A percentile compares a stretch with the other conserved stretches of the same genome.
These are phyloP conservation scores for Tricholoma flavovirens DNA, from an alignment of 768 basidiomycete genomes.

Conservation along the genomic window DNA sequence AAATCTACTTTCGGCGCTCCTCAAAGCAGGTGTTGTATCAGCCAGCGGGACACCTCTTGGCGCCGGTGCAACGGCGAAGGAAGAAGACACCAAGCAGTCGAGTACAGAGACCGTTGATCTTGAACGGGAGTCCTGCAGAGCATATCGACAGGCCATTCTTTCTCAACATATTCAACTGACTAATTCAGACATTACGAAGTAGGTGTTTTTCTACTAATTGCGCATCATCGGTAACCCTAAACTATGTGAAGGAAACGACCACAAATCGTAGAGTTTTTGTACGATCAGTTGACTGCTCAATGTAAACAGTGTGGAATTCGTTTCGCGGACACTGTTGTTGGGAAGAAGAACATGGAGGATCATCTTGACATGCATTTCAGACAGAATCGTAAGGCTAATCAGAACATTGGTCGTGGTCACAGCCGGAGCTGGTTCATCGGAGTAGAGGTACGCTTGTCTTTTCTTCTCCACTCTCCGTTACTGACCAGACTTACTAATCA, in stretches of 20 bases:
- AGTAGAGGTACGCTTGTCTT: slow-evolving; percentile 56
- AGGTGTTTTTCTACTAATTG: slow-evolving; percentile 17
- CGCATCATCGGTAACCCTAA: slow-evolving; percentile 2
- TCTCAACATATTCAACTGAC: slow-evolving; percentile 56
- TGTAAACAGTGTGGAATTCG: slow-evolving; percentile 94
- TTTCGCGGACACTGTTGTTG: slow-evolving; percentile 65
- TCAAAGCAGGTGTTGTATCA: slow-evolving; percentile 77
- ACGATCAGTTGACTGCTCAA: slow-evolving; percentile 68
- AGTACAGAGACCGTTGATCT: slow-evolving; percentile 28
- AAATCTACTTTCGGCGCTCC: slow-evolving; percentile 57
- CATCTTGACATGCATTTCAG: slow-evolving; percentile 97
- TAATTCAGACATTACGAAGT: slow-evolving; percentile 71
- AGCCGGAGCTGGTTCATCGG: slow-evolving; percentile 87
- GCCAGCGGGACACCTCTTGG: slow-evolving; percentile 46
- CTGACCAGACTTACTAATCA: slow-evolving; percentile 24
- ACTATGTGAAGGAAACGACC: slow-evolving; percentile 45
- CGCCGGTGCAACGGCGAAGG: slow-evolving; percentile 37
- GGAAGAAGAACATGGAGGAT: slow-evolving; percentile 73
- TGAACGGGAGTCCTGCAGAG: slow-evolving; percentile 42
- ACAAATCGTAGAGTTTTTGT: slow-evolving; percentile 59
- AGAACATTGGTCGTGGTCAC: slow-evolving; percentile 76
- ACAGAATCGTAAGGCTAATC: slow-evolving; percentile 80
- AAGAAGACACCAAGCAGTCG: slow-evolving; percentile 26
- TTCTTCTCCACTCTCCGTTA: slow-evolving; percentile 7
- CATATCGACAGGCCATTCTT: slow-evolving; percentile 58